Evolutionary conservation across 305 asterid genomes (phyloP).

Genomic region (Ajuga reptans): DNA sequence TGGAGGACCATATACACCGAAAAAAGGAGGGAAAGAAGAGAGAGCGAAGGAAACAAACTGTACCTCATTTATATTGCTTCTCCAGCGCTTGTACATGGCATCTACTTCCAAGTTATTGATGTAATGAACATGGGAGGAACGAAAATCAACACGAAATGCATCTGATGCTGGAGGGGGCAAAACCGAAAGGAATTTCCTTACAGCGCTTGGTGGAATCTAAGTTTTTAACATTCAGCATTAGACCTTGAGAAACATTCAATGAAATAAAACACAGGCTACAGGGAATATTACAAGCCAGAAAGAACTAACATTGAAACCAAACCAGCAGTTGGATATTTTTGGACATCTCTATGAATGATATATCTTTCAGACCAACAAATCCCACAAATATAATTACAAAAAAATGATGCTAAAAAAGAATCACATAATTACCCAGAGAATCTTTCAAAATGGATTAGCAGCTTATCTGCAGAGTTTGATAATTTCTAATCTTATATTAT

Average conservation of each 20-base stretch:
- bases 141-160: slow-evolving; percentile 84
- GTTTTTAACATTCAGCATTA: slow-evolving; percentile 23
- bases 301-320: slow-evolving; percentile 8
- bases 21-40: background rate
- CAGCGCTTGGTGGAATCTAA: slow-evolving; percentile 72
- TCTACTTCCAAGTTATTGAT: slow-evolving; percentile 89
- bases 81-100: slow-evolving; percentile 90
- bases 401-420: background rate
- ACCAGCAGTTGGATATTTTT: slow-evolving; percentile 3
- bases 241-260: slow-evolving; percentile 15
- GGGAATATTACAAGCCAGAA: slow-evolving; percentile 14
- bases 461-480: background rate
- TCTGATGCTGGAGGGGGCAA: slow-evolving; percentile 77
- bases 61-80: slow-evolving; percentile 93
- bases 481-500: background rate
- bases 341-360: background rate
- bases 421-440: background rate
- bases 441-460: background rate
- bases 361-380: slow-evolving; percentile 9
- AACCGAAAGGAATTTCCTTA: slow-evolving; percentile 74
- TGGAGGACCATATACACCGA: slow-evolving; percentile 5
- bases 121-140: slow-evolving; percentile 84
- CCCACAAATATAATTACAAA: background rate
- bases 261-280: slow-evolving; percentile 17
- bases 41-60: background rate